A percentile compares a stretch with the other conserved stretches of the same genome.
Evolutionary conservation across 2,329 filamentous ascomycete genomes (phyloP).

Genomic region (Saccharata proteae): DNA sequence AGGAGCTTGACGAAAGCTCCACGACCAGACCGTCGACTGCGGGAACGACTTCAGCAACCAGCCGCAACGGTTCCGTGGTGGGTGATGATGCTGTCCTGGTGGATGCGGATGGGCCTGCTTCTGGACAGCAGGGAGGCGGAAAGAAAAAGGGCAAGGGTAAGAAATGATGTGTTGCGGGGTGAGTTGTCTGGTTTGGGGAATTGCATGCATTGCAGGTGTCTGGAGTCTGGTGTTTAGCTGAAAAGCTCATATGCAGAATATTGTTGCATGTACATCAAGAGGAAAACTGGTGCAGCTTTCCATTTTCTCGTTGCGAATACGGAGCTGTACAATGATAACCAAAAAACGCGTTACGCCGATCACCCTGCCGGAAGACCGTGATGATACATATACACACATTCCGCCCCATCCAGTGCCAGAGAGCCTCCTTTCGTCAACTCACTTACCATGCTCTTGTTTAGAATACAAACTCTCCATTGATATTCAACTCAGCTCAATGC

Average conservation of each 20-base stretch:
- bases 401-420: too few relatives aligned
- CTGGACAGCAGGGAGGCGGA: conserved; percentile 26
- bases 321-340: too few relatives aligned
- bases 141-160: conserved; percentile 54
- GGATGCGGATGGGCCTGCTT: conserved; percentile 43
- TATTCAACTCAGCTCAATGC: too few relatives aligned
- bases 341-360: too few relatives aligned
- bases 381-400: too few relatives aligned
- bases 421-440: too few relatives aligned
- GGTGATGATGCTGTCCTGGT: conserved; percentile 72
- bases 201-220: conserved; percentile 6
- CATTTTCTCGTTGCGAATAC: neutral
- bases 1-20: conserved; percentile 55
- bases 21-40: conserved; percentile 11
- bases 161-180: conserved; percentile 37
- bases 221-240: conserved; percentile 5
- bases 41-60: conserved; percentile 17
- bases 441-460: too few relatives aligned
- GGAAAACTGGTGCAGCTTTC: neutral
- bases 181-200: neutral
- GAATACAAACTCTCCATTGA: too few relatives aligned
- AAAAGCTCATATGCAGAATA: too few relatives aligned
- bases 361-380: too few relatives aligned
- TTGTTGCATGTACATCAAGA: too few relatives aligned
- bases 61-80: too few relatives aligned